These are phyloP conservation scores for Trichoderma citrinoviride DNA, from an alignment of 2,329 filamentous ascomycete genomes.

Conservation along the genomic window DNA sequence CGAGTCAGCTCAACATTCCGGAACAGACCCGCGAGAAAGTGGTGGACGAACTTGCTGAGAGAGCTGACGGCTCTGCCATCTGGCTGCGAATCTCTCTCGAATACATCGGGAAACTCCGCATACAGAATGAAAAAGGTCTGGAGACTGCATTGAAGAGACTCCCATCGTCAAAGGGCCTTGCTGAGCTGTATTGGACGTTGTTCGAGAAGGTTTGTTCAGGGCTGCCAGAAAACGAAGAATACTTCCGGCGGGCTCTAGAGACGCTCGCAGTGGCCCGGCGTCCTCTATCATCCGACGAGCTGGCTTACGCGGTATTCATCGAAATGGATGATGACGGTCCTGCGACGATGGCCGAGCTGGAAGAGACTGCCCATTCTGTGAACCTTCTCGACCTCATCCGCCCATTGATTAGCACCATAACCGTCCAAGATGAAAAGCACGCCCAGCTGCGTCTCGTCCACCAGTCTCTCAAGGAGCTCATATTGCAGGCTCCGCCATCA, in stretches of 20 bases:
- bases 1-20: background rate
- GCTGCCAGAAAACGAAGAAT: conserved; percentile 1
- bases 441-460: conserved; percentile 19
- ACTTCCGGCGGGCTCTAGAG: conserved; percentile 1
- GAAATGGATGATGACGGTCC: background rate
- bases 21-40: background rate
- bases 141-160: background rate
- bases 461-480: conserved; percentile 19
- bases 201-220: background rate
- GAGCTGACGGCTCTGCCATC: conserved; percentile 19
- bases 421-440: background rate
- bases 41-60: background rate
- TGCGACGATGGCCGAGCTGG: conserved; percentile 1
- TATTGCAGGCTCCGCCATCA: conserved; percentile 6
- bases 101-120: background rate
- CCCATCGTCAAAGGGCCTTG: conserved; percentile 1
- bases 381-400: conserved; percentile 15
- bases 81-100: conserved; percentile 18
- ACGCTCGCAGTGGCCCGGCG: conserved; percentile 12
- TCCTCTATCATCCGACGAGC: conserved; percentile 6
- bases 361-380: background rate
- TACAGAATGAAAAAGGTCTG: background rate
- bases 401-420: conserved; percentile 12
- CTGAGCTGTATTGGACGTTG: conserved; percentile 16
- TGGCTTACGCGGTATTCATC: conserved; percentile 15